Conservation (phyloP, 768 basidiomycete genomes). For the Scleroderma citrinum region DNA sequence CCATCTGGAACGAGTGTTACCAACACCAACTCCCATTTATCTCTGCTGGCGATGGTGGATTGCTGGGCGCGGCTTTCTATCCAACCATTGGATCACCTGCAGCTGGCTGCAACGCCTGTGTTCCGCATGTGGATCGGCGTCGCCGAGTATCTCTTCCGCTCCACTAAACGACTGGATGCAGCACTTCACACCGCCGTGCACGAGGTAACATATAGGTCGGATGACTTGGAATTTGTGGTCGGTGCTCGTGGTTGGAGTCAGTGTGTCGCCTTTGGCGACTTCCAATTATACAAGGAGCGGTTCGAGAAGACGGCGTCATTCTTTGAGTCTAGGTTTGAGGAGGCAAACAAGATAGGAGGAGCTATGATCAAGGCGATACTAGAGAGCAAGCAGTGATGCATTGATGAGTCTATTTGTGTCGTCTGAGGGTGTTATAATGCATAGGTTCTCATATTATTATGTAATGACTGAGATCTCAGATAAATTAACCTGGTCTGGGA, state of each 20-base stretch:
- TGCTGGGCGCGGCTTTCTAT: slow-evolving; percentile 89
- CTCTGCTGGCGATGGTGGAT: slow-evolving; percentile 96
- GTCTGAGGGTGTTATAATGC: no score
- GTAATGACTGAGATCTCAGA: no score
- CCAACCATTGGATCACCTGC: slow-evolving; percentile 85
- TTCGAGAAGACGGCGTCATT: slow-evolving; percentile 78
- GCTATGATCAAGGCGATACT: slow-evolving; percentile 89
- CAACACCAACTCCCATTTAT: slow-evolving; percentile 81
- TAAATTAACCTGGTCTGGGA: no score
- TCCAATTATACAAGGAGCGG: slow-evolving; percentile 77
- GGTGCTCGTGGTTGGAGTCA: slow-evolving; percentile 96
- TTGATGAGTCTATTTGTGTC: not conserved
- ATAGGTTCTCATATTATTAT: no score
- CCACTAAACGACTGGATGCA: slow-evolving; percentile 50
- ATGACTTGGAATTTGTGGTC: slow-evolving; percentile 92
- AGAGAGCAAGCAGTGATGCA: slow-evolving; percentile 35
- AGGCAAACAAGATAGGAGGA: slow-evolving; percentile 72
- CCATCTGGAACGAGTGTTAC: slow-evolving; percentile 10
- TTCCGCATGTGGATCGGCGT: slow-evolving; percentile 97
- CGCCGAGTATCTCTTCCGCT: slow-evolving; percentile 90
- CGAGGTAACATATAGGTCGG: slow-evolving; percentile 74
- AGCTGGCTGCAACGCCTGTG: slow-evolving; percentile 91
- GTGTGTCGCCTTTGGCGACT: slow-evolving; percentile 87
- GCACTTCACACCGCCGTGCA: slow-evolving; percentile 72
- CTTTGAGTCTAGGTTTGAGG: slow-evolving; percentile 84